Conservation (phyloP, 1,284 basidiomycete genomes). For the Trichosporon sp. region DNA sequence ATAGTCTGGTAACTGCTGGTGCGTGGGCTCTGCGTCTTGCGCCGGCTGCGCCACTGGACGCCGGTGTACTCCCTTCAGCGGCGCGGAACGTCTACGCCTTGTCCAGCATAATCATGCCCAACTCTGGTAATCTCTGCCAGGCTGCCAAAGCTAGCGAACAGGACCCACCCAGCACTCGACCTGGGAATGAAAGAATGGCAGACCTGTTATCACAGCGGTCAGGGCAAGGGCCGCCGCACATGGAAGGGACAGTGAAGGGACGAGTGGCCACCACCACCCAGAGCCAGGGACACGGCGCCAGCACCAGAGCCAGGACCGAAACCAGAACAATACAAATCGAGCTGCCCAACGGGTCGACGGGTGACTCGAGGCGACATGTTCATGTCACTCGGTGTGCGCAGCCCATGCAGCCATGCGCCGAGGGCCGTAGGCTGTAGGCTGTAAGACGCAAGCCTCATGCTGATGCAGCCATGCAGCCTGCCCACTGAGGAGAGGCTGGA, state of each 20-base stretch:
- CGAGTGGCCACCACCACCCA: too few species aligned
- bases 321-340: neutral
- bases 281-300: neutral
- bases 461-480: neutral
- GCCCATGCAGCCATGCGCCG: neutral
- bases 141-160: neutral
- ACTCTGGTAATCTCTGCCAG: neutral
- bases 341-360: neutral
- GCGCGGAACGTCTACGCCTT: neutral
- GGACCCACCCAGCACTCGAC: neutral
- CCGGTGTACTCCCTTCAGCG: neutral
- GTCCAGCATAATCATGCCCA: too few species aligned
- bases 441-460: too few species aligned
- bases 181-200: neutral
- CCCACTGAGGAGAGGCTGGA: neutral
- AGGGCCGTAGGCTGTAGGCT: too few species aligned
- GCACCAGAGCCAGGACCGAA: neutral
- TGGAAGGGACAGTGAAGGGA: neutral
- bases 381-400: neutral
- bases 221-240: neutral
- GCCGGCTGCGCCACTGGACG: neutral
- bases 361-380: neutral
- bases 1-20: too few species aligned
- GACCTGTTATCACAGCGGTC: neutral
- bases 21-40: too few species aligned